These are phyloP conservation scores for Tolypocladium tropicale DNA, from an alignment of 2,329 filamentous ascomycete genomes.

Conservation along the genomic window DNA sequence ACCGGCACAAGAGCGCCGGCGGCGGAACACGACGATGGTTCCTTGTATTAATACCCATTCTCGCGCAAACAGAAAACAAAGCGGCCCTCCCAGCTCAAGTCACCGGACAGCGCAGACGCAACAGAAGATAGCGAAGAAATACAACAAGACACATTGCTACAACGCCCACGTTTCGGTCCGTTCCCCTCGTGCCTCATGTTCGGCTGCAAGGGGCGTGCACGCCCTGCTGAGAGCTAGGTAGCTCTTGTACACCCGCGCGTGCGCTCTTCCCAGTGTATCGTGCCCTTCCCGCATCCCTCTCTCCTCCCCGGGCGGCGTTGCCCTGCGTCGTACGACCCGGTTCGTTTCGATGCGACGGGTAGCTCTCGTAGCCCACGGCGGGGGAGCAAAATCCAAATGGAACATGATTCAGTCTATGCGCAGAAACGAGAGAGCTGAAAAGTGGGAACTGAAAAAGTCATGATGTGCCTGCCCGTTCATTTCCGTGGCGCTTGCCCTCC, in stretches of 20 bases:
- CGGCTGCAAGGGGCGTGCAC: background rate
- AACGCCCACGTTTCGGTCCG: background rate
- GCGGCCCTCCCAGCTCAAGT: background rate
- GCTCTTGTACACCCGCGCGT: background rate
- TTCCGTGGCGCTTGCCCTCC: conserved; percentile 14
- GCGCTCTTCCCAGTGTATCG: background rate
- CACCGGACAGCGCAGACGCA: background rate
- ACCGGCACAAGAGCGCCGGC: background rate
- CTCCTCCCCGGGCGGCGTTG: background rate
- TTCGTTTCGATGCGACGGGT: conserved; percentile 9
- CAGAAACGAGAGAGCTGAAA: conserved; percentile 13
- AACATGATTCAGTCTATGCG: conserved; percentile 26
- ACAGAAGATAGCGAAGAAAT: conserved; percentile 4
- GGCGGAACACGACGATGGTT: background rate
- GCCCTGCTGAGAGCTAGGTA: background rate
- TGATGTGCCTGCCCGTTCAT: conserved; percentile 16
- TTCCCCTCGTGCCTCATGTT: background rate
- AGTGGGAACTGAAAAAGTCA: conserved; percentile 4
- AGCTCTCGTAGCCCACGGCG: conserved; percentile 7
- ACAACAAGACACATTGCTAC: conserved; percentile 5
- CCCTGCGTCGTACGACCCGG: background rate
- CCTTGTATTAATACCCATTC: conserved; percentile 10
- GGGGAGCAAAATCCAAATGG: conserved; percentile 19
- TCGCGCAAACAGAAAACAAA: conserved; percentile 4
- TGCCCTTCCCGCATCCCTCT: background rate